phyloP scores from a whole-genome alignment of 2,329 filamentous ascomycete genomes.

The Fusarium nanum region DNA sequence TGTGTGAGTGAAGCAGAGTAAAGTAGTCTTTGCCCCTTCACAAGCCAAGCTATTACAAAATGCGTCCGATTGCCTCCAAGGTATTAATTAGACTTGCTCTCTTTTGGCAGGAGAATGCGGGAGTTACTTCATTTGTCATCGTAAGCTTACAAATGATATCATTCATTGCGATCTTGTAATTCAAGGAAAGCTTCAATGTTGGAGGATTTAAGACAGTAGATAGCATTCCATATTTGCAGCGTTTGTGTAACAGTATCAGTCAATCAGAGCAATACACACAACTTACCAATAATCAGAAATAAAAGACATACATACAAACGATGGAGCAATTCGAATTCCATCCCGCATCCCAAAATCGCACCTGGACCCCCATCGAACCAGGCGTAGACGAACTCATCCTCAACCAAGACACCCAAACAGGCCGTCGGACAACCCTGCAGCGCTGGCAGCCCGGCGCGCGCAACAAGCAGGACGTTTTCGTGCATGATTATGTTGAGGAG shows the following conservation, averaged over 20 bases:
- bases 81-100: neutral
- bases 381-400: slow-evolving; percentile 53
- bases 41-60: neutral
- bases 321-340: slow-evolving; percentile 49
- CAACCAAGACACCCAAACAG: slow-evolving; percentile 48
- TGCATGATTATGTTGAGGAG: slow-evolving; percentile 54
- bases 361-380: slow-evolving; percentile 46
- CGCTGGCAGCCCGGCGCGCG: slow-evolving; percentile 52
- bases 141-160: slow-evolving; percentile 30
- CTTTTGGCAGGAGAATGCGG: slow-evolving; percentile 1
- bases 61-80: neutral
- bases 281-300: neutral
- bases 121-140: slow-evolving; percentile 27
- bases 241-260: neutral
- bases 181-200: neutral
- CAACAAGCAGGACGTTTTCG: slow-evolving; percentile 46
- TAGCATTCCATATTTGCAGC: neutral
- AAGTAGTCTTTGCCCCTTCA: neutral
- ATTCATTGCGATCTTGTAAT: neutral
- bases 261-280: neutral
- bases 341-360: slow-evolving; percentile 32
- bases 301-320: neutral
- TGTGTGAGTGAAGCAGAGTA: neutral
- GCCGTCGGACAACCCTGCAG: slow-evolving; percentile 50
- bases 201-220: slow-evolving; percentile 11